Evolutionary conservation across 345 rosid genomes (phyloP), one percentile per base, ranked within the genome.

Genomic region (Barbarea vulgaris): DNA sequence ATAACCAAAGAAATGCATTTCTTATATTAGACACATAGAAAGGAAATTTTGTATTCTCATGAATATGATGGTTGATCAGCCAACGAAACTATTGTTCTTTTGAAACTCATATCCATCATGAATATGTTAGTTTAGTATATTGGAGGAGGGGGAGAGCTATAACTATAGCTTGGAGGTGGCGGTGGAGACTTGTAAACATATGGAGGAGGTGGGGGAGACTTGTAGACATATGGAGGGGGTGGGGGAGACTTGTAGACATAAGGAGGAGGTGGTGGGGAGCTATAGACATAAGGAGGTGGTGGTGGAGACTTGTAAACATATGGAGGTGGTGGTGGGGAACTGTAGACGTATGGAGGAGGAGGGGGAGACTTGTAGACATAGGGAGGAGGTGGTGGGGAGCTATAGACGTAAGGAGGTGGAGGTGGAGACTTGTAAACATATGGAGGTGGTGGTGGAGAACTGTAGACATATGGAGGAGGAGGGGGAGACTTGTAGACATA

Each of bases 141-240:
- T n/a, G 68, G 68, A 24, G 68, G 68, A 27, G 68, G 68, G 36
- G 67, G 67, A n/a, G 65, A 37, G 47, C 30, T 30, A 56, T 54
- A 54, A 18, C 19, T 27, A 53, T 55, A 55, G 60, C 36, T 55
- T 15, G 44, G 46, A 59, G 64, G 27, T 18, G n/a, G 57, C 4
- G 27, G 53, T 9, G 61, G 61, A 13, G 64, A 58, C 47, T 37
- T 58, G 25, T 58, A 58, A 1, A 58, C 9, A 34, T 57, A 57
- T 0, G 25, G 25, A 57, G 63, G 63, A 9, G 25, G 63, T 57
- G 63, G 42, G 5, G 63, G 24, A n/a, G 63, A 57, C 3, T 2
- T 57, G 9, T 57, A 57, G 1, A 54, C 36, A 1, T 55, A 55
- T 3, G 37, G 37, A 55, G 60, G 60, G 3, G 37, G 60, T 1